phyloP scores from a whole-genome alignment of 2,329 filamentous ascomycete species.

The Verticillium klebahnii region DNA sequence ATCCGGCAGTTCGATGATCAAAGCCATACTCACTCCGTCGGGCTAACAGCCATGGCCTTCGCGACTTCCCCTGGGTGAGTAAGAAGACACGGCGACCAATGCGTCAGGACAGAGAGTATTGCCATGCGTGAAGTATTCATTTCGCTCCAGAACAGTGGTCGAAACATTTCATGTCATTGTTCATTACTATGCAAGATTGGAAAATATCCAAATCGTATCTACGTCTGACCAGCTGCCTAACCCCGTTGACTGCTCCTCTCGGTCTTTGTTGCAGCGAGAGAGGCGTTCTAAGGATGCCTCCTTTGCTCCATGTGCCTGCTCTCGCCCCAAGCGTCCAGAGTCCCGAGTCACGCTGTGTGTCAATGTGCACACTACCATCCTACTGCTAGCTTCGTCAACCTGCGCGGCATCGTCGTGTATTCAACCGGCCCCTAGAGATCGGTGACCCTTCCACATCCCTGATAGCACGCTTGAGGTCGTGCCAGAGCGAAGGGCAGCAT shows the following conservation, averaged over 20 bases:
- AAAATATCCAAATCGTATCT: too few species aligned
- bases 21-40: too few species aligned
- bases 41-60: too few species aligned
- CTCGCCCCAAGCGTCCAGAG: neutral
- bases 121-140: too few species aligned
- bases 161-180: too few species aligned
- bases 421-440: neutral
- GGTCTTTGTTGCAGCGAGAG: neutral
- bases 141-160: too few species aligned
- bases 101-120: too few species aligned
- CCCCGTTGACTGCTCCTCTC: neutral
- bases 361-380: neutral
- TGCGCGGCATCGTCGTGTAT: neutral
- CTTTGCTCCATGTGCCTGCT: neutral
- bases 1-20: neutral
- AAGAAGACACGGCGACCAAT: too few species aligned
- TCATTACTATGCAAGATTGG: too few species aligned
- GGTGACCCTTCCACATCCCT: neutral
- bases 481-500: too few species aligned
- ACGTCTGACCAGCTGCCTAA: too few species aligned
- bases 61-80: too few species aligned
- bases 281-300: neutral
- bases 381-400: neutral
- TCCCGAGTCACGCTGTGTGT: neutral
- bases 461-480: neutral